Percentiles rank a stretch among this genome's conserved stretches.
These are phyloP conservation scores for Didymella exigua DNA, from an alignment of 2,329 filamentous ascomycete species.

Conservation along the genomic window DNA sequence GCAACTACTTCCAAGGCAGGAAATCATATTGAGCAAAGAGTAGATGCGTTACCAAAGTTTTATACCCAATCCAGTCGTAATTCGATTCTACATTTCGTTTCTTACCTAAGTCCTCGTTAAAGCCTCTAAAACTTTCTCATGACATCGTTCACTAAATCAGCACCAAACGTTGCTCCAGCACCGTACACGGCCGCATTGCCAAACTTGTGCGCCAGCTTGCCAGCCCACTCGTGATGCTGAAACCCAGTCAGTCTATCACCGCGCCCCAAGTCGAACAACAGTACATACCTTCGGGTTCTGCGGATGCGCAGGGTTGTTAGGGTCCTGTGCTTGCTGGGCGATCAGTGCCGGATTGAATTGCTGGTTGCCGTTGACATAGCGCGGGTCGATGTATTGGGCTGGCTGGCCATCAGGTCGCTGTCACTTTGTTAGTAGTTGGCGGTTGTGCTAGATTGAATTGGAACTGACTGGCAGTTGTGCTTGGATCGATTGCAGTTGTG, in stretches of 20 bases:
- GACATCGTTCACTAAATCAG: slow-evolving; percentile 28
- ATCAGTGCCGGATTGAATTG: slow-evolving; percentile 27
- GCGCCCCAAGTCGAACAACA: neutral
- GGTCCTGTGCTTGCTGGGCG: slow-evolving; percentile 29
- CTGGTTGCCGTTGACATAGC: slow-evolving; percentile 20
- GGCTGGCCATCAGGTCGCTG: slow-evolving; percentile 26
- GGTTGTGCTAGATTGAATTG: too few relatives aligned
- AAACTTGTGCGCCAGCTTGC: slow-evolving; percentile 26
- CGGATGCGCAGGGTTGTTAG: slow-evolving; percentile 26
- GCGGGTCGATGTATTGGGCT: slow-evolving; percentile 23
- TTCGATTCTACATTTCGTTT: neutral
- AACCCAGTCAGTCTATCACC: neutral
- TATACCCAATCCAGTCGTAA: neutral
- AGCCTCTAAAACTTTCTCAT: slow-evolving; percentile 24
- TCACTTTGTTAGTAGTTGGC: neutral
- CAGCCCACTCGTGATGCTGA: slow-evolving; percentile 30
- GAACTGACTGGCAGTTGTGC: slow-evolving; percentile 25
- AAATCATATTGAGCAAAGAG: neutral
- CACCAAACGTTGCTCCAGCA: slow-evolving; percentile 28
- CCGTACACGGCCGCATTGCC: slow-evolving; percentile 27
- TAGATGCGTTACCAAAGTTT: neutral
- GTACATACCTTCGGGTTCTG: slow-evolving; percentile 23
- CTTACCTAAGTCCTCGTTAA: neutral
- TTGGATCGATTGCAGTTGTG: slow-evolving; percentile 26
- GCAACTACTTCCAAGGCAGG: too few relatives aligned